Conservation (phyloP, 805 yeast genomes). For the Cyberlindnera amylophila region DNA sequence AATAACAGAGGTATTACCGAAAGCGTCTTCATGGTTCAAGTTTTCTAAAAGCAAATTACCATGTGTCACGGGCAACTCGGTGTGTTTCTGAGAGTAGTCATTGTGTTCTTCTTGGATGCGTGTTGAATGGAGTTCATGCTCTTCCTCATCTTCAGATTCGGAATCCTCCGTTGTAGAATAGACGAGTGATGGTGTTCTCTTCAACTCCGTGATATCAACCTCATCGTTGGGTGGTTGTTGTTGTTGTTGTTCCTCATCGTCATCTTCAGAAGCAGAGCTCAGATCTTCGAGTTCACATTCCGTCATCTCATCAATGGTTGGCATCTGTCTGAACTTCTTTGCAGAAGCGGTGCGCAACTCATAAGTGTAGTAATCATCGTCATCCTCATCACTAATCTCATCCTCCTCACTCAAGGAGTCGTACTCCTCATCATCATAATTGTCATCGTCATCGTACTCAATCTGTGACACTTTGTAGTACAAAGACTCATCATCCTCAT, state of each 20-base stretch:
- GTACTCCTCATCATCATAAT: slow-evolving; percentile 13
- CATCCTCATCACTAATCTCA: slow-evolving; percentile 14
- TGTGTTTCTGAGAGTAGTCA: neutral
- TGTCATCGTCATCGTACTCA: slow-evolving; percentile 11
- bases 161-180: slow-evolving; percentile 5
- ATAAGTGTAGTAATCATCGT: slow-evolving; percentile 7
- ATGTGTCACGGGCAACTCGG: neutral
- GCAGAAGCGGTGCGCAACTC: neutral
- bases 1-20: no score
- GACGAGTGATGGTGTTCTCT: slow-evolving; percentile 7
- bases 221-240: slow-evolving; percentile 11
- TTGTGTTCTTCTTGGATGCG: neutral
- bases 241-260: slow-evolving; percentile 7
- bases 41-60: slow-evolving; percentile 4
- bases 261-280: slow-evolving; percentile 12
- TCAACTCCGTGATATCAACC: slow-evolving; percentile 20
- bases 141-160: slow-evolving; percentile 7
- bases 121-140: neutral
- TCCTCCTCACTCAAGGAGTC: slow-evolving; percentile 8
- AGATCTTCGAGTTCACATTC: slow-evolving; percentile 21
- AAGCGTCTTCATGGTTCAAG: neutral
- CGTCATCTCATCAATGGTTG: slow-evolving; percentile 22
- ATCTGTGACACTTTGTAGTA: slow-evolving; percentile 13
- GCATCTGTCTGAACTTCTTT: slow-evolving; percentile 21
- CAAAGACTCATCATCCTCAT: slow-evolving; percentile 8